Conservation (phyloP, 352 stramenopile genomes). For the Pythium aristosporum region DNA sequence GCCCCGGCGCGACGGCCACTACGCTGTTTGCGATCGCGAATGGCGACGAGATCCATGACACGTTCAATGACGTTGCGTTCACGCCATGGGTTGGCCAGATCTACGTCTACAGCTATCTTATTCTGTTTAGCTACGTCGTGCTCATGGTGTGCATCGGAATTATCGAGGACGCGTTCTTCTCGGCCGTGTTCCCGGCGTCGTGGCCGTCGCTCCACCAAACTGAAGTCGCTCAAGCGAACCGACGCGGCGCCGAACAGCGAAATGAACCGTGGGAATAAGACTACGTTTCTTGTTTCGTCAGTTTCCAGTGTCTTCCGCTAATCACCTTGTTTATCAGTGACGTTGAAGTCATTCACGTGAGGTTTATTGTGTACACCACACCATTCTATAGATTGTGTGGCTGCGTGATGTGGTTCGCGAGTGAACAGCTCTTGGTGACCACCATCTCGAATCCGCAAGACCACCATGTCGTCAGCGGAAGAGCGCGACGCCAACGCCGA, state of each 20-base stretch:
- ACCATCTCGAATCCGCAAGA: too few species aligned
- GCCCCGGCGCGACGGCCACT: slow-evolving; percentile 54
- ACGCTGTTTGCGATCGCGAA: slow-evolving; percentile 88
- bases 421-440: neutral
- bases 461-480: slow-evolving; percentile 1
- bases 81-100: slow-evolving; percentile 77
- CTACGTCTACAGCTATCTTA: slow-evolving; percentile 87
- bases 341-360: neutral
- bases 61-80: slow-evolving; percentile 71
- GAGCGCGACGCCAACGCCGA: slow-evolving; percentile 45
- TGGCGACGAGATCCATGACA: slow-evolving; percentile 86
- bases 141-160: slow-evolving; percentile 90
- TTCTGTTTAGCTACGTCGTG: slow-evolving; percentile 88
- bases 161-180: slow-evolving; percentile 89
- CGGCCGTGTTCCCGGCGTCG: slow-evolving; percentile 63
- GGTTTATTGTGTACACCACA: neutral
- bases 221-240: slow-evolving; percentile 17
- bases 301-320: too few species aligned
- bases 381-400: neutral
- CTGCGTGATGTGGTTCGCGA: neutral
- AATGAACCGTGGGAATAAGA: neutral
- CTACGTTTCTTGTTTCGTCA: too few species aligned
- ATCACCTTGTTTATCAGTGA: neutral
- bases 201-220: slow-evolving; percentile 50
- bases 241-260: neutral